Base-by-base conservation (phyloP, 495 filamentous ascomycete species). In the Penicillium canescens region DNA sequence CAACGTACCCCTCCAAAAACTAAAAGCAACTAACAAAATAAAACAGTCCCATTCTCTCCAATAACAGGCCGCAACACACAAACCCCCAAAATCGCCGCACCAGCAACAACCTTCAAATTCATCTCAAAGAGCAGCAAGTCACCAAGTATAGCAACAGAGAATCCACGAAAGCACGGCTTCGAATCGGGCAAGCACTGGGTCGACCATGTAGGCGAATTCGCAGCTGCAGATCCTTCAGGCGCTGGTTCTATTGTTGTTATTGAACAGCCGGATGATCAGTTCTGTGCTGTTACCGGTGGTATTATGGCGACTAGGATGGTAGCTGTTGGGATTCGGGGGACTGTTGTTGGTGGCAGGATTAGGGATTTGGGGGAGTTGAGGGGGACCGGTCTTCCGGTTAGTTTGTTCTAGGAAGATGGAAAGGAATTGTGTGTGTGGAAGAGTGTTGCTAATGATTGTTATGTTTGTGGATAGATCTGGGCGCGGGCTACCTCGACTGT, bases 241-340 rank as follows among this genome's bases (percentile, higher is more conserved):
- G 68, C 74, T 0, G 76, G 73, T 1, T 81, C 79, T 2, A 75
- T 87, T 37, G 78, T 82, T 4, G 73, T 89, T 2, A 67, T 87
- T 33, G 75, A 78, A 24, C 86, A 89, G 58, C 85, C 86, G 0
- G 48, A 62, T 6, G 71, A 72, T 6, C 85, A 87, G 65, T 72
- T 75, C 24, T 86, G 82, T 61, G 86, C 86, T 9, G 79, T 86
- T 10, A 68, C 87, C 0, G 86, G 86, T 28, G 86, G 85, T 2
- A 86, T 89, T 50, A 86, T 89, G 75, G 87, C 84, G 2, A 70
- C 76, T 11, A 69, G 86, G 21, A 84, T 88, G 79, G 81, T 79
- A 50, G 53, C 67, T 6, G 67, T 82, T 0, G 79, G 89, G 1
- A 78, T 78, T 0, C 67, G 65, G 46, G 82, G 70, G 11, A 76